Evolutionary conservation across 2,329 filamentous ascomycete species (phyloP), one percentile per base, ranked within the genome.

Genomic region (Tothia fuscella): DNA sequence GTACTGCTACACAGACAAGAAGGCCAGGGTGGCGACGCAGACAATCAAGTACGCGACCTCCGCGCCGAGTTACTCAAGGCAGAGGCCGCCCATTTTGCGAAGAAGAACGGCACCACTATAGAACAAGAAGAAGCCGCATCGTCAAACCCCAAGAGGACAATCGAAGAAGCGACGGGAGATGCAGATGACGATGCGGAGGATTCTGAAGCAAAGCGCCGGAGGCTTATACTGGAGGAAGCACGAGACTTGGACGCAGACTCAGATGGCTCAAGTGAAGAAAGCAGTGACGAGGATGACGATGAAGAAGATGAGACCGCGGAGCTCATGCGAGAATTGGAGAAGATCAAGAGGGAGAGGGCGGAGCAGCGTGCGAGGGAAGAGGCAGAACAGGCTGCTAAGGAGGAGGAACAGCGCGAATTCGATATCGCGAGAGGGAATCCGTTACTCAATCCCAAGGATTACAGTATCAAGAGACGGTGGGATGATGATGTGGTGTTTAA

Each of bases 401-500:
- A 95, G 56, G 72, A 91, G 56, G 87, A 89, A 56, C 75, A 82
- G 55, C 74, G 84, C 46, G 89, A 94, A 61, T 74, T 78, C 49
- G 84, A 95, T 53, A 93, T 96, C 53, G 89, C 91, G 26, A 68
- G 83, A 31, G 91, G 91, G 5, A 98, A 98, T 59, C 91, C 91
- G 29, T 65, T 98, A 39, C 72, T 98, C 43, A 95, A 96, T 52
- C 58, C 72, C 1, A 83, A 84, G 58, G 87, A 94, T 52, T 96
- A 93, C 59, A 87, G 80, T 45, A 80, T 95, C 55, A 95, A 94
- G 71, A 70, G 85, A 51, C 69, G 68, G 62, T 98, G 91, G 91
- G 91, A 98, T 53, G 91, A 98, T 54, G 91, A 98, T 58, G 91
- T 98, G 10, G 88, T 98, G 3, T 98, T 98, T 67, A 96, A 94